These are phyloP conservation scores for Pyrenopolyporus hunteri DNA, from an alignment of 495 filamentous ascomycete species.

Conservation along the genomic window DNA sequence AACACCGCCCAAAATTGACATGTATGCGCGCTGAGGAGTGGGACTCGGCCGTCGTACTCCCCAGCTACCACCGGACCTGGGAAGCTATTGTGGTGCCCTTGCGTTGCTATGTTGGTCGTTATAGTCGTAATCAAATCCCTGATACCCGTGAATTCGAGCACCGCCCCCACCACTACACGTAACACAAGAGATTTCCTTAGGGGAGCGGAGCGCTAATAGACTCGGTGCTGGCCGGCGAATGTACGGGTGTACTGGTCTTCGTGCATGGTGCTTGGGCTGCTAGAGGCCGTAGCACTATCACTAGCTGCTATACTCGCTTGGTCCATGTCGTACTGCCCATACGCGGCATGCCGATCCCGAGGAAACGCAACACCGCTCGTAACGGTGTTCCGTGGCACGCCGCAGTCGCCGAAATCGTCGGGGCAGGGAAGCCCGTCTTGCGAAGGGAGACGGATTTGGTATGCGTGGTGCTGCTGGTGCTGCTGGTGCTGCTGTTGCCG, in stretches of 20 bases:
- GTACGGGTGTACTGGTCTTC: conserved; percentile 51
- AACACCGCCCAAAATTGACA: conserved; percentile 33
- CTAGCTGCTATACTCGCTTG: conserved; percentile 48
- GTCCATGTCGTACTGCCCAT: conserved; percentile 56
- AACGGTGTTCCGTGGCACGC: conserved; percentile 18
- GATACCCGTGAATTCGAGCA: too few relatives aligned
- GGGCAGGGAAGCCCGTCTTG: conserved; percentile 26
- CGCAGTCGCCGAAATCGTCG: conserved; percentile 20
- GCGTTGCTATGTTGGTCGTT: conserved; percentile 11
- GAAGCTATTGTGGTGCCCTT: conserved; percentile 7
- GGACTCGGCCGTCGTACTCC: not conserved
- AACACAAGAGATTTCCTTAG: not conserved
- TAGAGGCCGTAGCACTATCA: conserved; percentile 38
- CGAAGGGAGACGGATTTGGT: conserved; percentile 17
- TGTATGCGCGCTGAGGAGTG: conserved; percentile 12
- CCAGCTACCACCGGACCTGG: not conserved
- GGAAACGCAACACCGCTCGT: conserved; percentile 20
- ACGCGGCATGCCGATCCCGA: conserved; percentile 40
- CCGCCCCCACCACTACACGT: too few relatives aligned
- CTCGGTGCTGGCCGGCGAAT: conserved; percentile 49
- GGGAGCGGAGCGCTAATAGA: conserved; percentile 35
- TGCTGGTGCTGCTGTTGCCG: conserved; percentile 44
- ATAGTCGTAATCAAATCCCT: conserved; percentile 23
- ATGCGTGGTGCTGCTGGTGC: conserved; percentile 43
- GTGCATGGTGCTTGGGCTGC: conserved; percentile 48